Percentiles rank a stretch among this genome's conserved stretches.
phyloP scores from a whole-genome alignment of 495 filamentous ascomycete species.

The Neurospora tetrasperma region DNA sequence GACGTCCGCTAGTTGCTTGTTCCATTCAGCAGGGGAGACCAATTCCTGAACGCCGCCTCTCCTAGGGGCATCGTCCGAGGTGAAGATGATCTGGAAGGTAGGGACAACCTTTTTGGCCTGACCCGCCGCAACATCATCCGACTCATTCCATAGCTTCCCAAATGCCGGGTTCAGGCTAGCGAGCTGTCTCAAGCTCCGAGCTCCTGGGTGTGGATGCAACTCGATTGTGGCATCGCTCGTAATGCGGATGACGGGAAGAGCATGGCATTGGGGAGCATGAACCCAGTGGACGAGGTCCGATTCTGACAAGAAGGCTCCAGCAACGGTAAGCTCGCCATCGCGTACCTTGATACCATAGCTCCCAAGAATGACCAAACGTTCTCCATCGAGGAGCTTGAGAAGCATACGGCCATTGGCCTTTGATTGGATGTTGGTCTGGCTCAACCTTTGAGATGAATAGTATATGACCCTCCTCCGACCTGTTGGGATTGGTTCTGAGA shows the following conservation, averaged over 20 bases:
- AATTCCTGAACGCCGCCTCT: conserved; percentile 45
- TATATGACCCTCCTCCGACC: background rate
- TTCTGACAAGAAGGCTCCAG: conserved; percentile 53
- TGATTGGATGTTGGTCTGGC: background rate
- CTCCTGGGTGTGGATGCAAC: conserved; percentile 39
- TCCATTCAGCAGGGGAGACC: conserved; percentile 58
- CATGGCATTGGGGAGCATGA: conserved; percentile 66
- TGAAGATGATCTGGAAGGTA: conserved; percentile 37
- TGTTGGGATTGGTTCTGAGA: background rate
- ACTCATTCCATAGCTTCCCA: conserved; percentile 62
- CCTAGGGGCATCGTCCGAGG: conserved; percentile 34
- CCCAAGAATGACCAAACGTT: conserved; percentile 59
- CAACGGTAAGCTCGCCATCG: conserved; percentile 48
- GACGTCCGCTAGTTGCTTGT: conserved; percentile 31
- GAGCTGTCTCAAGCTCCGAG: conserved; percentile 46
- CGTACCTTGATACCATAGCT: conserved; percentile 63
- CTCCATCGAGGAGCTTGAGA: conserved; percentile 33
- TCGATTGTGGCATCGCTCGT: conserved; percentile 40
- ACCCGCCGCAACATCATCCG: background rate
- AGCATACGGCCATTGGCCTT: conserved; percentile 23
- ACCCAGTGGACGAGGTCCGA: conserved; percentile 47
- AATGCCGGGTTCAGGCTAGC: conserved; percentile 58
- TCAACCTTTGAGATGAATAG: background rate
- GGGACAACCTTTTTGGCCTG: conserved; percentile 3
- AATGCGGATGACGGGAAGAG: conserved; percentile 60